phyloP scores from a whole-genome alignment of 257 asterid genomes.

The Solanum dulcamara region DNA sequence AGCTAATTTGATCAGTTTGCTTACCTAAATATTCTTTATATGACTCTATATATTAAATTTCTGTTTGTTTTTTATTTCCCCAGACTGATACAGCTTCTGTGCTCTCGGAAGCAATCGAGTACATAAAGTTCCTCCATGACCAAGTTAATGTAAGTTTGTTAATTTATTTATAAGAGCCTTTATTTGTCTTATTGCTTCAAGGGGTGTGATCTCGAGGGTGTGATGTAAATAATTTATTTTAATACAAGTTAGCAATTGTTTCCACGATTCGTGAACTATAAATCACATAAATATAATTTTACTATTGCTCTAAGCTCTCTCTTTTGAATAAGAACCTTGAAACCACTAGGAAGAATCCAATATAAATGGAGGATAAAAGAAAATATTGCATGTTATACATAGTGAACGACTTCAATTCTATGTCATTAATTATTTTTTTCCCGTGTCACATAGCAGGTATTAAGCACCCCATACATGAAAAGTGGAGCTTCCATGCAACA shows the following conservation, averaged over 20 bases:
- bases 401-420: background rate
- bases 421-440: background rate
- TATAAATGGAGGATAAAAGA: background rate
- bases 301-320: too few species aligned
- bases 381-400: background rate
- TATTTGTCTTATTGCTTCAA: background rate
- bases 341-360: background rate
- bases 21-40: background rate
- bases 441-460: constrained; percentile 26
- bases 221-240: too few species aligned
- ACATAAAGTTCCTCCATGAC: constrained; percentile 77
- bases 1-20: background rate
- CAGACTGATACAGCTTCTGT: constrained; percentile 99
- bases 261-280: too few species aligned
- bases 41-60: background rate
- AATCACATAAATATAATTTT: too few species aligned
- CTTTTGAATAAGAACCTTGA: too few species aligned
- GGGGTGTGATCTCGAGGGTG: too few species aligned
- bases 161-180: background rate
- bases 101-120: constrained; percentile 82
- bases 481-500: constrained; percentile 62
- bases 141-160: constrained; percentile 65
- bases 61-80: background rate
- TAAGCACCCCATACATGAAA: constrained; percentile 76
- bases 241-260: too few species aligned